Percentiles rank a stretch among this genome's conserved stretches.
phyloP scores from a whole-genome alignment of 139 green algal species.

The Pleodorina starrii region DNA sequence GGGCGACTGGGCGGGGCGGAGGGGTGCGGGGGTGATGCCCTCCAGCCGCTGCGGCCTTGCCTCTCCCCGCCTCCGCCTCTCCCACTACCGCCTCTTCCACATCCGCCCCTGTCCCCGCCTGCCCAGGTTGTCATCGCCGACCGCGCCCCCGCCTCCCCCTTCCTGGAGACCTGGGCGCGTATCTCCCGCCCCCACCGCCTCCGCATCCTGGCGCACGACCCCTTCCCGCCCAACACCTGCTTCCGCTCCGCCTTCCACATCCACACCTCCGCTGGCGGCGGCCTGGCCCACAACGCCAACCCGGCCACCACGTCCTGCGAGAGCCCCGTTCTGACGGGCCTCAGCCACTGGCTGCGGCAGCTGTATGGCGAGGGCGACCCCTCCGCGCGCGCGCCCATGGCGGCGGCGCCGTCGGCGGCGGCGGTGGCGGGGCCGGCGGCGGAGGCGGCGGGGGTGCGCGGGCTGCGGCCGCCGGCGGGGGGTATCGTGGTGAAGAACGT shows the following conservation, averaged over 20 bases:
- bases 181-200: slow-evolving; percentile 20
- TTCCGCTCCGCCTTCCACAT: slow-evolving; percentile 38
- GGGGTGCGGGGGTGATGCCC: no score
- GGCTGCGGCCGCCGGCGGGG: slow-evolving; percentile 9
- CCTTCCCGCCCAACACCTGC: slow-evolving; percentile 42
- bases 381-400: not conserved
- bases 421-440: slow-evolving; percentile 20
- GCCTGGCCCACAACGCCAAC: slow-evolving; percentile 25
- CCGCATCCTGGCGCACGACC: slow-evolving; percentile 12
- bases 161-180: slow-evolving; percentile 45
- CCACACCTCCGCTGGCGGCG: slow-evolving; percentile 21
- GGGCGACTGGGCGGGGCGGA: no score
- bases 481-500: slow-evolving; percentile 37
- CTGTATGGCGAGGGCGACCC: slow-evolving; percentile 8
- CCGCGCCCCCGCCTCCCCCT: slow-evolving; percentile 1
- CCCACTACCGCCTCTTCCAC: not conserved
- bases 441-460: not conserved
- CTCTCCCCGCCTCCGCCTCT: no score
- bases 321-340: not conserved
- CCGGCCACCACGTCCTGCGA: slow-evolving; percentile 2
- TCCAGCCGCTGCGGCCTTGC: no score
- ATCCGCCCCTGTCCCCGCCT: no score
- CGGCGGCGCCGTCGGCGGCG: not conserved
- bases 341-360: slow-evolving; percentile 38
- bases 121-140: slow-evolving; percentile 35